Conservation (phyloP, 495 filamentous ascomycete species). For the Friedmanniomyces simplex region DNA sequence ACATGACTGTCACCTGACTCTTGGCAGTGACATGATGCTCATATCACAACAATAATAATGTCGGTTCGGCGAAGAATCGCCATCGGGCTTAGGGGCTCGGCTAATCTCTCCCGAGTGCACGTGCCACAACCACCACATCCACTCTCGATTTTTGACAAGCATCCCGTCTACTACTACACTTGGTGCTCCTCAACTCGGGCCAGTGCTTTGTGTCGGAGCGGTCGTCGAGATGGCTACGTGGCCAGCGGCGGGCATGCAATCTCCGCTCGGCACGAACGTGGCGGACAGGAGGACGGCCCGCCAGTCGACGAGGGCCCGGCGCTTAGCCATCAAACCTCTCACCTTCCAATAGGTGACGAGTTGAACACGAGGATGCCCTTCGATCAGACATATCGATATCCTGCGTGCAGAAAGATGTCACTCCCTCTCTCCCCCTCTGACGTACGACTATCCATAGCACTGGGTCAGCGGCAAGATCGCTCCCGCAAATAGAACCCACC, state of each 20-base stretch:
- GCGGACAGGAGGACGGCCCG: neutral
- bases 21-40: too few species aligned
- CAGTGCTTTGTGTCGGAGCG: neutral
- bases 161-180: neutral
- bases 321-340: neutral
- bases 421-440: neutral
- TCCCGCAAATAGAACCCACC: slow-evolving; percentile 4
- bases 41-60: too few species aligned
- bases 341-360: neutral
- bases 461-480: neutral
- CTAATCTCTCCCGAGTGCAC: neutral
- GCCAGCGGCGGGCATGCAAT: neutral
- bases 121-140: neutral
- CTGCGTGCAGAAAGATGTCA: neutral
- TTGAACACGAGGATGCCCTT: too few species aligned
- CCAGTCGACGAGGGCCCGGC: neutral
- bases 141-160: neutral
- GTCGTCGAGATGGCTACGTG: too few species aligned
- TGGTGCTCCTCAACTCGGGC: neutral
- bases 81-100: neutral
- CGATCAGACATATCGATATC: neutral
- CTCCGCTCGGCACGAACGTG: neutral
- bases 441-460: neutral
- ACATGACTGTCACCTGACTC: too few species aligned
- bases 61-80: too few species aligned